These are phyloP conservation scores for Melastoma candidum DNA, from an alignment of 441 rosid species.

Conservation along the genomic window DNA sequence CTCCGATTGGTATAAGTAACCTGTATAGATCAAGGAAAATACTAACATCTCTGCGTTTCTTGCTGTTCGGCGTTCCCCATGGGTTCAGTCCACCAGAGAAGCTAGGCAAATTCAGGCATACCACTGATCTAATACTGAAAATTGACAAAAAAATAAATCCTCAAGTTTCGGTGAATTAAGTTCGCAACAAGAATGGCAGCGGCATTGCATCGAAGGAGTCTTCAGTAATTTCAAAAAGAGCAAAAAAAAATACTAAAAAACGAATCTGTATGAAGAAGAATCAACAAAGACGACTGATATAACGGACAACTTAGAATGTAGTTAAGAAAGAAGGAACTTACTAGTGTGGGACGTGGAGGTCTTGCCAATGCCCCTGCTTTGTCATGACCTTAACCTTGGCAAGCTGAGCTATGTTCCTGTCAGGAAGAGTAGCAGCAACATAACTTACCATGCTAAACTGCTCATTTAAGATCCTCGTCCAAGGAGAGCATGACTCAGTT, in stretches of 20 bases:
- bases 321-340: not conserved
- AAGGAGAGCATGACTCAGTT: conserved; percentile 11
- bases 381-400: conserved; percentile 7
- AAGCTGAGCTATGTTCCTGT: conserved; percentile 9
- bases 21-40: too few relatives aligned
- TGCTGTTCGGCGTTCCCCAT: conserved; percentile 13
- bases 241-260: too few relatives aligned
- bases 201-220: too few relatives aligned
- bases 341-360: conserved; percentile 5
- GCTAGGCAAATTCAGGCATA: conserved; percentile 16
- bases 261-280: too few relatives aligned
- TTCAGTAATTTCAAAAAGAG: too few relatives aligned
- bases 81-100: conserved; percentile 17
- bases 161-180: not conserved
- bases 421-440: not conserved
- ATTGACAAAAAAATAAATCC: not conserved
- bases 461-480: too few relatives aligned
- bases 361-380: conserved; percentile 1
- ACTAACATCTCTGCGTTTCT: conserved; percentile 9
- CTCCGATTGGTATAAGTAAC: too few relatives aligned
- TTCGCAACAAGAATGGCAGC: too few relatives aligned
- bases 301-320: not conserved
- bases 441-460: not conserved
- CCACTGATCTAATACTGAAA: conserved; percentile 12
- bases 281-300: not conserved